phyloP scores from a whole-genome alignment of 331 rosid species.

The Prunus yedoensis region DNA sequence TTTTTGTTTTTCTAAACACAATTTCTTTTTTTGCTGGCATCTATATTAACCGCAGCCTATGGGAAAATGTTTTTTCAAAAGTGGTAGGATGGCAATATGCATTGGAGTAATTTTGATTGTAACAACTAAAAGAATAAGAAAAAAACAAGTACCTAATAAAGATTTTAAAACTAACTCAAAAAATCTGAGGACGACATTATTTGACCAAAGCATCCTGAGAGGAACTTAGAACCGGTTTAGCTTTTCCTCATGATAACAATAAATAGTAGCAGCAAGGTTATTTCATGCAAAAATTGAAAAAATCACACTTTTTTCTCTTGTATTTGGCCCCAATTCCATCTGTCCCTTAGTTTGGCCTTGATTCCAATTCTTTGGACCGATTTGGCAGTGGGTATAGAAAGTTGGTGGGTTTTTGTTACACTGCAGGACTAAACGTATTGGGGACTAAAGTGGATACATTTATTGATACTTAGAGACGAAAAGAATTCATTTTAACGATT shows the following conservation, averaged over 20 bases:
- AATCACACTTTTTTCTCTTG: neutral
- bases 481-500: too few relatives aligned
- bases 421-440: too few relatives aligned
- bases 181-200: neutral
- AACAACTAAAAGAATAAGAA: too few relatives aligned
- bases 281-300: neutral
- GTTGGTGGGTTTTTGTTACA: too few relatives aligned
- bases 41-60: neutral
- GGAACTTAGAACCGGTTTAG: neutral
- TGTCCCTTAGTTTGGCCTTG: neutral
- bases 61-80: neutral
- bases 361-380: too few relatives aligned
- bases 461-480: too few relatives aligned
- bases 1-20: neutral
- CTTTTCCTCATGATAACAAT: too few relatives aligned
- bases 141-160: neutral
- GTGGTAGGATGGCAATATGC: neutral
- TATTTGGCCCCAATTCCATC: neutral
- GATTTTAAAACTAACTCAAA: neutral
- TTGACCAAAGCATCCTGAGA: neutral
- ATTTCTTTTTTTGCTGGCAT: too few relatives aligned
- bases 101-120: neutral
- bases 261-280: neutral
- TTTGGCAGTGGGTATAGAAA: too few relatives aligned
- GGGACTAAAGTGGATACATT: too few relatives aligned